These are phyloP conservation scores for Pseudozyma sp. DNA, from an alignment of 1,284 basidiomycete genomes.

Conservation along the genomic window DNA sequence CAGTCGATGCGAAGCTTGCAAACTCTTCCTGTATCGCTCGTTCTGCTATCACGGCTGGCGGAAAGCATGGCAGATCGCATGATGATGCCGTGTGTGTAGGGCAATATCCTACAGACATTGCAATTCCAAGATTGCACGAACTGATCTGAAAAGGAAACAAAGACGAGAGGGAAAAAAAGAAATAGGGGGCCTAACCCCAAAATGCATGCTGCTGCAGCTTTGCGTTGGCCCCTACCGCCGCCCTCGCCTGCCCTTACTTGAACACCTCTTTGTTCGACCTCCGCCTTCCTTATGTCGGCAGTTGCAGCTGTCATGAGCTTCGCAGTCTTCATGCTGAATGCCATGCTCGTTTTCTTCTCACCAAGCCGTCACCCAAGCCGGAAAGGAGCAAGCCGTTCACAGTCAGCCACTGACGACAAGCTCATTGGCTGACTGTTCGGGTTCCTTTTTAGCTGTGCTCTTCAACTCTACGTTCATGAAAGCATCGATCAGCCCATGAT, in stretches of 20 bases:
- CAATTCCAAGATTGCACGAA: not conserved
- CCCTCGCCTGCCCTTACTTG: not conserved
- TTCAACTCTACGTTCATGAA: too few relatives aligned
- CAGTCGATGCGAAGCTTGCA: too few relatives aligned
- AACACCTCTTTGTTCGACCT: not conserved
- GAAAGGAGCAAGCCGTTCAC: too few relatives aligned
- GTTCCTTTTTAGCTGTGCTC: too few relatives aligned
- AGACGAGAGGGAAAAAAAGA: not conserved
- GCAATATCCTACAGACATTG: not conserved
- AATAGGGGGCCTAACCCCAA: slow-evolving; percentile 15
- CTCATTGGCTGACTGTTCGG: too few relatives aligned
- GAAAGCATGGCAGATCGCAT: not conserved
- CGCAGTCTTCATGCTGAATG: too few relatives aligned
- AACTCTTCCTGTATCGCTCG: not conserved
- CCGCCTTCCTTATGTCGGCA: not conserved
- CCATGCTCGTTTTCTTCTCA: too few relatives aligned
- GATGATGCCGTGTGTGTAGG: not conserved
- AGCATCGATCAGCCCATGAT: too few relatives aligned
- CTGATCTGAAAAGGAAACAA: not conserved
- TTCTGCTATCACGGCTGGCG: not conserved
- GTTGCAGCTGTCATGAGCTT: not conserved
- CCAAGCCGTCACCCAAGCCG: too few relatives aligned
- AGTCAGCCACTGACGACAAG: too few relatives aligned
- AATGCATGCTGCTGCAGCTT: slow-evolving; percentile 10
- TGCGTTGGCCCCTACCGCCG: slow-evolving; percentile 6